Base-by-base conservation (phyloP, 2,329 filamentous ascomycete genomes). In the Penicillium sp. region DNA sequence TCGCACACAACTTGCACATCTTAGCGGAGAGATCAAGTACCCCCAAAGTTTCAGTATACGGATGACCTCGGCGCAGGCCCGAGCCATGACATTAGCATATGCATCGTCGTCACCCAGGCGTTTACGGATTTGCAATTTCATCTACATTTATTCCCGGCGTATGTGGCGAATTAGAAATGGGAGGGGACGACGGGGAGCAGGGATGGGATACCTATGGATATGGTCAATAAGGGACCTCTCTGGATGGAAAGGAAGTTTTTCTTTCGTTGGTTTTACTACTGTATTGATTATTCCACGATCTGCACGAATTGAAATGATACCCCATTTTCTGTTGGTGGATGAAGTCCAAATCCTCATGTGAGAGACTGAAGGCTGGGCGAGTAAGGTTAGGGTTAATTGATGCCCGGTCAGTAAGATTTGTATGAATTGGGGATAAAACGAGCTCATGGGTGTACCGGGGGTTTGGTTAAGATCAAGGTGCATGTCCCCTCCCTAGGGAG, bases 241-340 rank as follows among this genome's bases (percentile, higher is more conserved):
- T 28, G 42, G 22, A 45, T 28, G 42, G 22, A 28, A 45, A 11
- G 12, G 12, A 3, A 15, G 22, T n/a, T 11, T 55, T 31, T 20
- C 51, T 35, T 38, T 11, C 22, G 38, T 57, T 48, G 15, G 12
- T 58, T 55, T 58, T 35, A 43, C 35, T 48, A 11, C 35, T 55
- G 28, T 39, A 35, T 53, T 48, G 12, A 37, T 55, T 45, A 52
- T 57, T 65, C 25, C 25, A 64, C 60, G 60, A 51, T 48, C 48
- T 55, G 56, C 59, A 64, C 63, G 63, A 66, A 60, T 66, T 55
- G 53, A 57, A 62, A 66, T 65, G 66, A 68, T 68, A 68, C 66
- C 66, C 43, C 63, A 58, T 60, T 60, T 45, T 49, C 62, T 54
- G 47, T 58, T 51, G 55, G 35, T 57, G 52, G 38, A 51, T 53